Base-by-base conservation (phyloP, 108 stramenopile genomes). In the Parietichytrium sp. region DNA sequence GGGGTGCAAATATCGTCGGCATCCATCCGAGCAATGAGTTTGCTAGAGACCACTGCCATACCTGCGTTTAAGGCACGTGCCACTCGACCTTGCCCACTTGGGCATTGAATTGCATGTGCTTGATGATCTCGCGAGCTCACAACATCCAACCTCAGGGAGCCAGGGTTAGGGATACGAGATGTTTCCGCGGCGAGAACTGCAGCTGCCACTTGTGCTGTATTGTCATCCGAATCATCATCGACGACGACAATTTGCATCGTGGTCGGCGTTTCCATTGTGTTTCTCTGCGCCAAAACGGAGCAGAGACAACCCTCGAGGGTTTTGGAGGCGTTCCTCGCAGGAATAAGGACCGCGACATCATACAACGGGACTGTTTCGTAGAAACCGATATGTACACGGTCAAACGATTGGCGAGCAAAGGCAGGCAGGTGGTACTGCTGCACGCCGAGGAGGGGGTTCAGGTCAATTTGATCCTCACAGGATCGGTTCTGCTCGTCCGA, bases 21-120 rank as follows among this genome's bases (percentile, higher is more conserved):
- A 27, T 72, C 61, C 61, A 72, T 72, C 6, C 61, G 61, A 16
- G 45, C 10, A 47, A 72, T 16, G 8, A 33, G 10, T 12, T 25
- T 7, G 10, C 61, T 42, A 47, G 20, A n/a, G 10, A 42, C 61
- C 10, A 20, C 29, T 10, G 61, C 61, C 6, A 72, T 16, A 10
- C 61, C 61, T 27, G 61, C 25, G 61, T 72, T 72, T 7, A 72
- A 25, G 10, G 61, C 61, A 6, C 20, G n/a, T 42, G 61, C 61
- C 2, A 72, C 61, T 6, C 61, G 38, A 42, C 61, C n/a, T n/a
- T n/a, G n/a, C n/a, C n/a, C n/a, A n/a, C n/a, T n/a, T n/a, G n/a
- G n/a, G n/a, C n/a, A n/a, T n/a, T n/a, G n/a, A n/a, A n/a, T n/a
- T n/a, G n/a, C n/a, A n/a, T n/a, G n/a, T n/a, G n/a, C n/a, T n/a